Conservation (phyloP, 768 basidiomycete species). For the Cystobasidium onofrii region DNA sequence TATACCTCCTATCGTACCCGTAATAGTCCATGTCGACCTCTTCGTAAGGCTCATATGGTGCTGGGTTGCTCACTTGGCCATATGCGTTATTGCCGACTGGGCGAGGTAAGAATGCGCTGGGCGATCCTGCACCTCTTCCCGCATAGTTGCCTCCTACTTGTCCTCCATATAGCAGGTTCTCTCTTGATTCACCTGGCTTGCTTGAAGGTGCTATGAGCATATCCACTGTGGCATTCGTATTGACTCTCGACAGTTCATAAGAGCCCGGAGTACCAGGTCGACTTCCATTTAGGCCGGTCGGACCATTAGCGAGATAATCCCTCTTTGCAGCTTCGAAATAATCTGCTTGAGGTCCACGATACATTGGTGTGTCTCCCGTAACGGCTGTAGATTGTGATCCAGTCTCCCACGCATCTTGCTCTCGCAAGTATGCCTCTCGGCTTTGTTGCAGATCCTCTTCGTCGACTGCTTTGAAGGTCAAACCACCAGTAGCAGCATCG, state of each 20-base stretch:
- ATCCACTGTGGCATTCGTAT: neutral
- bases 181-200: neutral
- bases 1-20: neutral
- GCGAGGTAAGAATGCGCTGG: neutral
- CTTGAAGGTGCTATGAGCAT: neutral
- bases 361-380: conserved; percentile 21
- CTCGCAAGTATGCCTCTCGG: conserved; percentile 17
- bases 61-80: neutral
- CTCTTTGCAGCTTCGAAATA: conserved; percentile 27
- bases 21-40: neutral
- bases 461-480: conserved; percentile 44
- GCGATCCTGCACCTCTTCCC: neutral
- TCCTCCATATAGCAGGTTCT: conserved; percentile 20
- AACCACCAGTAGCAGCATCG: conserved; percentile 38
- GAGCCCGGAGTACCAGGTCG: conserved; percentile 11
- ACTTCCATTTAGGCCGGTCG: conserved; percentile 44
- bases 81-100: neutral
- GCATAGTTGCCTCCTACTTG: neutral
- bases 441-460: conserved; percentile 38
- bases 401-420: conserved; percentile 36
- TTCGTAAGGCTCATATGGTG: neutral
- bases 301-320: conserved; percentile 33
- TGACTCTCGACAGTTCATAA: conserved; percentile 5
- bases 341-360: neutral
- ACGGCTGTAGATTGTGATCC: conserved; percentile 29